Base-by-base conservation (phyloP, 2,329 filamentous ascomycete species). In the Penicillium concentricum region DNA sequence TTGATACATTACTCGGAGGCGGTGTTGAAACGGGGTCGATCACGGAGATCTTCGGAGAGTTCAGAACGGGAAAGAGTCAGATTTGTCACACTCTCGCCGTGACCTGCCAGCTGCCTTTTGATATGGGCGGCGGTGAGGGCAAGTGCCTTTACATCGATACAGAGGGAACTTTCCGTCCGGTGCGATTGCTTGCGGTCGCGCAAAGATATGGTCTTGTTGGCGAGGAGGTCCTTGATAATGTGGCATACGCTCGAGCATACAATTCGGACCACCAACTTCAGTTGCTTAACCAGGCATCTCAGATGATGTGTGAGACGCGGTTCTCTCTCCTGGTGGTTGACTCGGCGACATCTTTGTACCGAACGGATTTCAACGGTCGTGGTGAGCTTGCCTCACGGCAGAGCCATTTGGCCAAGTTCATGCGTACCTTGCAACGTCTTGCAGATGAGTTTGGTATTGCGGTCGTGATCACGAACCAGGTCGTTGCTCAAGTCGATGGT, bases 131-230 rank as follows among this genome's bases (percentile, higher is more conserved):
- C 54, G 94, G 95, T 30, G 94, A 99, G 77, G 94, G 94, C 45
- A 99, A 99, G 73, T 99, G 95, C 70, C 82, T 99, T 48, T 99
- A 99, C 70, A 99, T 99, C 64, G 94, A 99, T 69, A 99, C 94
- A 0, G 94, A 99, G 74, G 95, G 94, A 59, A 99, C 94, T 1
- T 99, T 99, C 72, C 86, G 92, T 63, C 95, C 94, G 0, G 92
- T 97, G 2, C 88, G 94, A 52, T 81, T 96, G 16, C 82, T 99
- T 4, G 89, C 92, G 9, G 94, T 97, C 5, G 95, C 94, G 43
- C 94, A 96, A 69, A 86, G 94, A 53, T 99, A 93, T 69, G 95
- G 95, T 0, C 82, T 99, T 2, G 95, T 92, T 4, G 94, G 94
- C 20, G 94, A 99, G 76, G 95, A 99, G 74, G 94, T 99, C 0